Conservation (phyloP, 257 asterid genomes). For the Solanum ahanhuiri region DNA sequence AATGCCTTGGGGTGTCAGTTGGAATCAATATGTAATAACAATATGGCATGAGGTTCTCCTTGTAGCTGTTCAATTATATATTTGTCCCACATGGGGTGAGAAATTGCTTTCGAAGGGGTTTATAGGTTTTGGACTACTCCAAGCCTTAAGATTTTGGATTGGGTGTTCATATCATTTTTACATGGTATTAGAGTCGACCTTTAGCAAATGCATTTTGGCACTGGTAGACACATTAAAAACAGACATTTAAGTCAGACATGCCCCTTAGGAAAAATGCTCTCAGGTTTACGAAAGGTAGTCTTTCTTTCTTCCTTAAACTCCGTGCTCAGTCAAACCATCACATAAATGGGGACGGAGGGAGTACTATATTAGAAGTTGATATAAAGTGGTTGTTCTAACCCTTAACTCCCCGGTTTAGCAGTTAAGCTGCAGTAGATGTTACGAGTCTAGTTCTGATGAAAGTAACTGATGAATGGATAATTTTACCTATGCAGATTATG, state of each 20-base stretch:
- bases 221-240: neutral
- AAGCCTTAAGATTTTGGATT: neutral
- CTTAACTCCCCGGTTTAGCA: neutral
- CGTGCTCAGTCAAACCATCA: neutral
- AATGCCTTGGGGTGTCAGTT: neutral
- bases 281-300: neutral
- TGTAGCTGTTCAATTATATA: neutral
- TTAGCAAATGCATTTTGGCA: neutral
- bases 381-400: neutral
- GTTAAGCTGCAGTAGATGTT: neutral
- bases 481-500: constrained; percentile 52
- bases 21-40: neutral
- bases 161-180: too few relatives aligned
- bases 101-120: neutral
- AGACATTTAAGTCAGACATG: neutral
- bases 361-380: neutral
- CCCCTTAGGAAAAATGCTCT: neutral
- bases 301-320: neutral
- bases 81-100: neutral
- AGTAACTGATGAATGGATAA: neutral
- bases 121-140: neutral
- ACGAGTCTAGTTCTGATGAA: neutral
- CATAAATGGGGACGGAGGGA: neutral
- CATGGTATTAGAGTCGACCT: too few relatives aligned
- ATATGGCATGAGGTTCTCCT: neutral